Evolutionary conservation across 148 eudicot genomes (phyloP).

Genomic region (Amaranthus palmeri): DNA sequence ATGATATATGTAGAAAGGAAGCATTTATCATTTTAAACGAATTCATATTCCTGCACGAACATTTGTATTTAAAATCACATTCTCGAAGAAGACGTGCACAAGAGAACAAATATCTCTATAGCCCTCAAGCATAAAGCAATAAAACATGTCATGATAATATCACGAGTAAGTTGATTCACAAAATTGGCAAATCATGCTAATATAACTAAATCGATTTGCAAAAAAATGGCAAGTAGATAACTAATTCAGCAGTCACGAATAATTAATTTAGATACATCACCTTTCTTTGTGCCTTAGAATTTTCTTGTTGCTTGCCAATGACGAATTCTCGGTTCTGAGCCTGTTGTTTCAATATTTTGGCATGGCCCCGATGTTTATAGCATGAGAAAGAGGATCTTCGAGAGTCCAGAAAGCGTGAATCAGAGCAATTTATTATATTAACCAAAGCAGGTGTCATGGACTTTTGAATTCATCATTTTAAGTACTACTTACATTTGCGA

Average conservation of each 20-base stretch:
- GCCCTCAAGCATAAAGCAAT: background rate
- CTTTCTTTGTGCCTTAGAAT: slow-evolving; percentile 3
- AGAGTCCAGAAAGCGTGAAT: background rate
- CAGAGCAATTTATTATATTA: background rate
- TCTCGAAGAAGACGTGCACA: background rate
- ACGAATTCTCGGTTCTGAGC: background rate
- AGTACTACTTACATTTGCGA: background rate
- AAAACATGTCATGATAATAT: background rate
- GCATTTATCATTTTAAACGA: background rate
- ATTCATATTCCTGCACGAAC: background rate
- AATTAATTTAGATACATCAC: slow-evolving; percentile 19
- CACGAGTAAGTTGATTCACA: background rate
- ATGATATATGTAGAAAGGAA: background rate
- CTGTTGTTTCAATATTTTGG: background rate
- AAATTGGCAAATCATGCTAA: background rate
- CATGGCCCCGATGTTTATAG: background rate
- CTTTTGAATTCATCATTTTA: background rate
- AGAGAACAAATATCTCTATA: background rate
- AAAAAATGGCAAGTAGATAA: slow-evolving; percentile 2
- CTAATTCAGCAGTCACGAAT: background rate
- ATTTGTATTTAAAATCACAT: slow-evolving; percentile 10
- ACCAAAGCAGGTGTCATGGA: background rate
- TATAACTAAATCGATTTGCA: background rate
- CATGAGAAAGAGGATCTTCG: background rate
- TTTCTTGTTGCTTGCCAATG: slow-evolving; percentile 2